Conservation (phyloP, 2,329 filamentous ascomycete species). For the Cercospora janseana region DNA sequence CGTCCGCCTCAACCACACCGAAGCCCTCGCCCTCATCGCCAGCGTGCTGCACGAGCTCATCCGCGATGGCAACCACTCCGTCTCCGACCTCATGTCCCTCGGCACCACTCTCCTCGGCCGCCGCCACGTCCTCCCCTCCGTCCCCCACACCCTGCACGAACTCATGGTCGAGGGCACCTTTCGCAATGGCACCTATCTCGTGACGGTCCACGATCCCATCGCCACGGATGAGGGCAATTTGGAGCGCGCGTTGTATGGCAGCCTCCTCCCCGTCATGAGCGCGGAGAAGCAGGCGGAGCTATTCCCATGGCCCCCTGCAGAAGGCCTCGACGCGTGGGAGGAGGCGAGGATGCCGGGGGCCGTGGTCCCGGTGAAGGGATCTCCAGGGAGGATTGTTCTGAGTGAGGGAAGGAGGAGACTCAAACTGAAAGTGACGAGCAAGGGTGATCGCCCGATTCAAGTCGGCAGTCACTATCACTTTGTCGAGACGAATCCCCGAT, state of each 20-base stretch:
- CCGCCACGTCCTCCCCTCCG: conserved; percentile 82
- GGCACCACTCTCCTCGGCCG: conserved; percentile 91
- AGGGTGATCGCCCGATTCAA: conserved; percentile 86
- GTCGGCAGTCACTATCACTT: conserved; percentile 95
- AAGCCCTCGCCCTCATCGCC: conserved; percentile 81
- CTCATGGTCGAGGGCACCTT: conserved; percentile 96
- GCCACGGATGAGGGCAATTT: conserved; percentile 82
- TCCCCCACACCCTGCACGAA: conserved; percentile 73
- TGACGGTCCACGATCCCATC: conserved; percentile 90
- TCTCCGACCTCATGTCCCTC: conserved; percentile 89
- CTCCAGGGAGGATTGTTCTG: conserved; percentile 61
- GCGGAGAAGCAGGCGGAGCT: conserved; percentile 39
- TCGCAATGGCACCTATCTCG: conserved; percentile 83
- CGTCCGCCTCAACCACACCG: conserved; percentile 83
- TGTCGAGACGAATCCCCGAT: conserved; percentile 85
- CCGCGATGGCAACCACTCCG: conserved; percentile 89
- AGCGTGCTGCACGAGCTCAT: conserved; percentile 93
- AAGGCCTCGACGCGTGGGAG: conserved; percentile 61
- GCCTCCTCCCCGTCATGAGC: conserved; percentile 77
- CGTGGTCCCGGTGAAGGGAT: conserved; percentile 67
- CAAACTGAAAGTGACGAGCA: conserved; percentile 74
- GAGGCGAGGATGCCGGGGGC: conserved; percentile 72
- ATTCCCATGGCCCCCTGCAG: conserved; percentile 56
- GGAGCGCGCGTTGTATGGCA: conserved; percentile 83
- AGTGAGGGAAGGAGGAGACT: conserved; percentile 74